Percentiles rank a stretch among this genome's conserved stretches.
Conservation (phyloP, 179 eudicot species). For the Patellifolia procumbens region DNA sequence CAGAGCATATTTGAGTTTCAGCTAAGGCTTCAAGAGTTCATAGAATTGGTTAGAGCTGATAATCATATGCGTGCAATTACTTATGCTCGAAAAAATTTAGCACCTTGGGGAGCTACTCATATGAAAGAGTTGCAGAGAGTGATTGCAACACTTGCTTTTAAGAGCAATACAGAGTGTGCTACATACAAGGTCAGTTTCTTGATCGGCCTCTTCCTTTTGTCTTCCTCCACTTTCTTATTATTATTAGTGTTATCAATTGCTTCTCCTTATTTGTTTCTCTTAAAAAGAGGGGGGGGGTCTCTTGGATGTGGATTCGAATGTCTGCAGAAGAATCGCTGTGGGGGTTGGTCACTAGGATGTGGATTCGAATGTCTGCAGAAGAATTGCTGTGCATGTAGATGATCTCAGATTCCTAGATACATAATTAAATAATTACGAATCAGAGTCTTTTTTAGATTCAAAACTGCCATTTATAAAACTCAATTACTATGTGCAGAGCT, state of each 20-base stretch:
- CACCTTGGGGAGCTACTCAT: slow-evolving; percentile 89
- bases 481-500: not conserved
- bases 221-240: not conserved
- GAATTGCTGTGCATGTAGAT: not conserved
- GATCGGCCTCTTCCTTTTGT: slow-evolving; percentile 14
- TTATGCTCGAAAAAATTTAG: slow-evolving; percentile 86
- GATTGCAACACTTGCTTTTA: slow-evolving; percentile 88
- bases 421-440: not conserved
- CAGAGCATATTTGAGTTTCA: slow-evolving; percentile 98
- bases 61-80: slow-evolving; percentile 67
- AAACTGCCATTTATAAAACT: not conserved
- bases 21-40: slow-evolving; percentile 93
- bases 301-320: no score
- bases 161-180: slow-evolving; percentile 77
- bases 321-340: no score
- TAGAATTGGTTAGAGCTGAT: slow-evolving; percentile 90
- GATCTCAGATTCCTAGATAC: not conserved
- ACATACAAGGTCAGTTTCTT: slow-evolving; percentile 71
- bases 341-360: no score
- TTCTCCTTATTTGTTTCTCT: not conserved
- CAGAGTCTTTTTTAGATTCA: not conserved
- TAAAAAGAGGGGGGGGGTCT: not conserved
- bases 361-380: not conserved
- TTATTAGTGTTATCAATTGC: not conserved
- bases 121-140: slow-evolving; percentile 95